Evolutionary conservation across 352 stramenopile species (phyloP).

Genomic region (Phytophthora crassamura): DNA sequence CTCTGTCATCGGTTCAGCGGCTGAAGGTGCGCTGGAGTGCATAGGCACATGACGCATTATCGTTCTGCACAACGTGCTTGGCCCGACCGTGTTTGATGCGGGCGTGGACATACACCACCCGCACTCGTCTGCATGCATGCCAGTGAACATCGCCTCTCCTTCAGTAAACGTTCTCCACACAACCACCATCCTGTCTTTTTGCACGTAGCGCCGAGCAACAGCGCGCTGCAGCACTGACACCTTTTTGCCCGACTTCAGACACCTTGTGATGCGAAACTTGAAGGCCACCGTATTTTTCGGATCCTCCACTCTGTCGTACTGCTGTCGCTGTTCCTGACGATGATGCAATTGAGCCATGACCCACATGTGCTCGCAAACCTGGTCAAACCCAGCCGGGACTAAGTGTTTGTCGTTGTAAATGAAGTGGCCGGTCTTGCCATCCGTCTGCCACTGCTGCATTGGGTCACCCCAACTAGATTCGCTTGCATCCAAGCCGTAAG

Average conservation of each 20-base stretch:
- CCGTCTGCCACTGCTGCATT: neutral
- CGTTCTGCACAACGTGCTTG: conserved; percentile 14
- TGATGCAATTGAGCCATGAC: neutral
- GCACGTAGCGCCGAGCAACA: conserved; percentile 16
- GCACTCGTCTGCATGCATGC: conserved; percentile 29
- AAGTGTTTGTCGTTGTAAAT: conserved; percentile 3
- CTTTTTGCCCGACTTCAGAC: conserved; percentile 2
- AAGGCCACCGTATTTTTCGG: conserved; percentile 20
- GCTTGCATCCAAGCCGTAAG: neutral
- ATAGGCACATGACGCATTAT: conserved; percentile 26
- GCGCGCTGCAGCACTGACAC: conserved; percentile 27
- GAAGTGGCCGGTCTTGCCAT: conserved; percentile 4
- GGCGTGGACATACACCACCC: conserved; percentile 18
- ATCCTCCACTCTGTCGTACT: conserved; percentile 12
- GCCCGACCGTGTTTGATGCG: neutral
- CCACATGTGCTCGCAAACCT: conserved; percentile 1
- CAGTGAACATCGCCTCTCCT: conserved; percentile 24
- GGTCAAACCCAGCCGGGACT: conserved; percentile 5
- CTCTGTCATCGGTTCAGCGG: neutral
- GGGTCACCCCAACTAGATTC: neutral
- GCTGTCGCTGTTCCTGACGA: conserved; percentile 17
- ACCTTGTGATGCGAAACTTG: conserved; percentile 24
- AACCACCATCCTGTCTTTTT: conserved; percentile 19
- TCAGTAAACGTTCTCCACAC: conserved; percentile 31
- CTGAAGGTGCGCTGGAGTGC: conserved; percentile 15